Percentiles rank a stretch among this genome's conserved stretches.
Conservation (phyloP, 306 rosid genomes). For the Lathyrus tuberosus region DNA sequence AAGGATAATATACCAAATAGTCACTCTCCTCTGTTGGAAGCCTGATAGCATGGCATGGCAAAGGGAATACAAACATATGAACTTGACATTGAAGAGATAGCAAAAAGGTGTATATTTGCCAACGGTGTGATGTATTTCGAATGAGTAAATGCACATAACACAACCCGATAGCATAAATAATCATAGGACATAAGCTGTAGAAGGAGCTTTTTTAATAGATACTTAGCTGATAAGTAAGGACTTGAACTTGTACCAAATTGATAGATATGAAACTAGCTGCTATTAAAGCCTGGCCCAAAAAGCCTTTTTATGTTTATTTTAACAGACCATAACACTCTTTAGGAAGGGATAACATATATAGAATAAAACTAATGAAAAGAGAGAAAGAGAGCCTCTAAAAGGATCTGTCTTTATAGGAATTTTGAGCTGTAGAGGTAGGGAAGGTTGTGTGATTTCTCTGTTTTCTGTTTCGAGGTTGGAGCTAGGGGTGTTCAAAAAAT, state of each 20-base stretch:
- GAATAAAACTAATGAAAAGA: not conserved
- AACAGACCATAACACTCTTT: not conserved
- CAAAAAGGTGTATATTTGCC: conserved; percentile 16
- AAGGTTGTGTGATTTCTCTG: not conserved
- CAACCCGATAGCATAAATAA: conserved; percentile 8
- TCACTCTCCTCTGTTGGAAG: conserved; percentile 30
- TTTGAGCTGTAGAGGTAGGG: not conserved
- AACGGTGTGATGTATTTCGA: conserved; percentile 15
- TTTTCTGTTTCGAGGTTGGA: not conserved
- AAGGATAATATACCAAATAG: conserved; percentile 34
- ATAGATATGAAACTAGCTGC: conserved; percentile 7
- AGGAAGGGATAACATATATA: not conserved
- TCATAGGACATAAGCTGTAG: not conserved
- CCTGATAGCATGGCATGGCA: conserved; percentile 24
- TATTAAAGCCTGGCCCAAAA: conserved; percentile 14
- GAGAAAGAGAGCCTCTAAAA: conserved; percentile 6
- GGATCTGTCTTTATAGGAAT: not conserved
- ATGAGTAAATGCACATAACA: conserved; percentile 16
- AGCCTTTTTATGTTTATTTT: conserved; percentile 11
- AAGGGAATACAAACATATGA: conserved; percentile 12
- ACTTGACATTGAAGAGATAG: conserved; percentile 21
- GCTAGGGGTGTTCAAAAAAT: too few relatives aligned
- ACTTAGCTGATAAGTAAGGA: conserved; percentile 13
- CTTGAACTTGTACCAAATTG: conserved; percentile 15
- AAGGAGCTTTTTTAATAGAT: conserved; percentile 8